Percentiles rank a stretch among this genome's conserved stretches.
Conservation (phyloP, 2,329 filamentous ascomycete genomes). For the Eutypella sp. region DNA sequence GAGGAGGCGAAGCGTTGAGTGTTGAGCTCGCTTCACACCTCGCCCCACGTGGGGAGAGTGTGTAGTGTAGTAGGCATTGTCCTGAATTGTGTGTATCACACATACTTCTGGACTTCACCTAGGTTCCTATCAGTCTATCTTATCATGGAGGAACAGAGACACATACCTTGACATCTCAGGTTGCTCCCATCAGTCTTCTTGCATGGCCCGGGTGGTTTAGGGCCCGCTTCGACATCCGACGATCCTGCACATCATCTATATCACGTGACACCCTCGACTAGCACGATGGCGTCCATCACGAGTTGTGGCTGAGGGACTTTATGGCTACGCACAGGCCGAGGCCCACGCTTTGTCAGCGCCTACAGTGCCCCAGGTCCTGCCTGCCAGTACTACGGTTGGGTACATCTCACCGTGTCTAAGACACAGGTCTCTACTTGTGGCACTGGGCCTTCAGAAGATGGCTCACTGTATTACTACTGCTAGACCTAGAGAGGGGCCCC, state of each 20-base stretch:
- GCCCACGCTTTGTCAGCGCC: constrained; percentile 12
- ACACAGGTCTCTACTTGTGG: constrained; percentile 15
- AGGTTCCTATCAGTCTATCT: not conserved
- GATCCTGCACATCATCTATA: constrained; percentile 13
- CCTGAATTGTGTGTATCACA: not conserved
- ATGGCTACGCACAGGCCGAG: constrained; percentile 12
- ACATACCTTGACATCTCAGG: not conserved
- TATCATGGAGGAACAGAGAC: not conserved
- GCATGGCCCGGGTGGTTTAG: constrained; percentile 2
- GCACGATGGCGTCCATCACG: constrained; percentile 14
- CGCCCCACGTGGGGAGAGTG: too few relatives aligned
- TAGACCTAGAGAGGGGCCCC: constrained; percentile 10
- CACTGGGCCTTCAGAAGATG: constrained; percentile 15
- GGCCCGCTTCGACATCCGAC: not conserved
- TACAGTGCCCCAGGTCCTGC: constrained; percentile 7
- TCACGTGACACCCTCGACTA: constrained; percentile 27
- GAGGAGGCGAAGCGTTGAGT: constrained; percentile 19
- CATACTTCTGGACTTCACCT: not conserved
- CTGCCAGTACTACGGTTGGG: constrained; percentile 5
- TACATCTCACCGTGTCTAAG: constrained; percentile 19
- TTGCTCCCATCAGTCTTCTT: not conserved
- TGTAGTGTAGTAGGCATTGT: constrained; percentile 1
- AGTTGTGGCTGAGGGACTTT: constrained; percentile 13
- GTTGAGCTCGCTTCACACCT: too few relatives aligned
- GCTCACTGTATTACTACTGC: constrained; percentile 24